Conservation (phyloP, 306 rosid genomes). For the Fragaria iinumae region DNA sequence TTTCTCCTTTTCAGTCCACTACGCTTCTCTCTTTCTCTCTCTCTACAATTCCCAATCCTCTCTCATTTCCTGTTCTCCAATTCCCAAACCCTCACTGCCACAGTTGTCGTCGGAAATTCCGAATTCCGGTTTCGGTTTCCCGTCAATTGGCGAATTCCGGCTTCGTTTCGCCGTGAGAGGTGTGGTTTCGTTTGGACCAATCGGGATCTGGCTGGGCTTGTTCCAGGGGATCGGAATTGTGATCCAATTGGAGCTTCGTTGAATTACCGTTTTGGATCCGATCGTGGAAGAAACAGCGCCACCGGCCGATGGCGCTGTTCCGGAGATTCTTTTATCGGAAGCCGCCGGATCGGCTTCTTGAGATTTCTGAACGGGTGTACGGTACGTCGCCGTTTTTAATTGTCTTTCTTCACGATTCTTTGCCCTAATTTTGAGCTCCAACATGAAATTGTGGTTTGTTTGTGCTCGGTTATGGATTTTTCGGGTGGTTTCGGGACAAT, state of each 20-base stretch:
- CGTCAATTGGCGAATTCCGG: slow-evolving; percentile 6
- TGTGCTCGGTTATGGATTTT: slow-evolving; percentile 26
- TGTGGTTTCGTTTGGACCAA: slow-evolving; percentile 17
- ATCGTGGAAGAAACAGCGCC: slow-evolving; percentile 95
- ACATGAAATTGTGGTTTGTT: neutral
- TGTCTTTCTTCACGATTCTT: slow-evolving; percentile 1
- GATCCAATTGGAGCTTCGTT: slow-evolving; percentile 41
- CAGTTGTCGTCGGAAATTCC: neutral
- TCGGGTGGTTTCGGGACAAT: slow-evolving; percentile 31
- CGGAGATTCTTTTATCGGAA: slow-evolving; percentile 87
- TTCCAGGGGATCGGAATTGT: slow-evolving; percentile 19
- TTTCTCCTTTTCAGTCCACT: slow-evolving; percentile 54
- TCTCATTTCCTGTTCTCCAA: neutral
- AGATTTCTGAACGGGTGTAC: slow-evolving; percentile 95
- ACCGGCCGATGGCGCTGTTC: slow-evolving; percentile 93
- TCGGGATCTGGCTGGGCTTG: slow-evolving; percentile 45
- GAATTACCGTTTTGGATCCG: slow-evolving; percentile 75
- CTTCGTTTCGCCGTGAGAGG: neutral
- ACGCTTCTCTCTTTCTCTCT: slow-evolving; percentile 34
- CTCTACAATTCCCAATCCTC: slow-evolving; percentile 7
- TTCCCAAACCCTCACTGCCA: slow-evolving; percentile 10
- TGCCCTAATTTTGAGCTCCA: neutral
- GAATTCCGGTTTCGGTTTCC: neutral
- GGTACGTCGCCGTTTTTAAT: slow-evolving; percentile 37
- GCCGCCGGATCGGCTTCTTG: slow-evolving; percentile 99